Evolutionary conservation across 768 basidiomycete genomes (phyloP).

Genomic region (Lentinus brumalis): DNA sequence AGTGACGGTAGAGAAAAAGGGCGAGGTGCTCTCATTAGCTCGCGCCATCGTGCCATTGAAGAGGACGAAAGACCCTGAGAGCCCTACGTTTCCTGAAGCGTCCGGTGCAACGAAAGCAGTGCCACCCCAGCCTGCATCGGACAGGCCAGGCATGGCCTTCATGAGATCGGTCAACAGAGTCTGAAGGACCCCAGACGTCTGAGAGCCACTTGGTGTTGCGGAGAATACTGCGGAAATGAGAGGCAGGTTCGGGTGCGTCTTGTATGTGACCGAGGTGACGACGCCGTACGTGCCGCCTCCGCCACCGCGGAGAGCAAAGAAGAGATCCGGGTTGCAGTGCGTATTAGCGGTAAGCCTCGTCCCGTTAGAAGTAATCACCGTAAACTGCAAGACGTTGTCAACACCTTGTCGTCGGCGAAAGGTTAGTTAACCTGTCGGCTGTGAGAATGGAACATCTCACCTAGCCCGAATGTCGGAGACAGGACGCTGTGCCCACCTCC

Average conservation of each 20-base stretch:
- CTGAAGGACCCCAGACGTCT: constrained; percentile 4
- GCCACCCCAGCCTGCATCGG: constrained; percentile 14
- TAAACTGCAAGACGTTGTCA: constrained; percentile 40
- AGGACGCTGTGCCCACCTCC: constrained; percentile 35
- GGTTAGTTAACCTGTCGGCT: background rate
- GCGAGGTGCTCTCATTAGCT: constrained; percentile 37
- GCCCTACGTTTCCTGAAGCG: background rate
- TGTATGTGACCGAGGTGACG: constrained; percentile 48
- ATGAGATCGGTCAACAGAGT: constrained; percentile 4
- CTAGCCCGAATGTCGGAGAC: constrained; percentile 32
- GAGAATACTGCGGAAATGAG: constrained; percentile 32
- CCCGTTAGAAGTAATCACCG: constrained; percentile 56
- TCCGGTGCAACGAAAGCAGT: background rate
- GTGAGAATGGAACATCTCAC: constrained; percentile 25
- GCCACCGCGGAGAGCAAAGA: constrained; percentile 52
- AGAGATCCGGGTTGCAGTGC: constrained; percentile 49
- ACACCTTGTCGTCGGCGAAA: constrained; percentile 18
- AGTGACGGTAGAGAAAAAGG: constrained; percentile 35
- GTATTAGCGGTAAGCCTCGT: constrained; percentile 44
- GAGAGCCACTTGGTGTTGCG: constrained; percentile 12
- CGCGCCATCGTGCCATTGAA: constrained; percentile 40
- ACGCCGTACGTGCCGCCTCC: constrained; percentile 41
- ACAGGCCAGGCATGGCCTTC: constrained; percentile 6
- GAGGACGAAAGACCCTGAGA: constrained; percentile 19
- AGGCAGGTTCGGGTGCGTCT: constrained; percentile 42